phyloP scores from a whole-genome alignment of 805 yeast species.

The Cyberlindnera petersonii region DNA sequence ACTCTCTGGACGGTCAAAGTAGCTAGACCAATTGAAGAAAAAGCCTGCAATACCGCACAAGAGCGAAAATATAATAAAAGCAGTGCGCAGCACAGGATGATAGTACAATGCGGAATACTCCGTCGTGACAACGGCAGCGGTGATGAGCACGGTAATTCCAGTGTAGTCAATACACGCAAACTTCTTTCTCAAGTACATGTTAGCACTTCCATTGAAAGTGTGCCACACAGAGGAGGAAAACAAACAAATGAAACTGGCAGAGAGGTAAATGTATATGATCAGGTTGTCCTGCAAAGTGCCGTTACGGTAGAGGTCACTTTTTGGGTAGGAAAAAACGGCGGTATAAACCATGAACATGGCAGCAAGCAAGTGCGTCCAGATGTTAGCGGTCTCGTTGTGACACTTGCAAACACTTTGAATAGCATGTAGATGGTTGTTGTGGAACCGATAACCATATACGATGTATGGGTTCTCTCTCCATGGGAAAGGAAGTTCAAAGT shows the following conservation, averaged over 20 bases:
- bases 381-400: conserved; percentile 90
- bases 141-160: conserved; percentile 86
- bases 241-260: conserved; percentile 74
- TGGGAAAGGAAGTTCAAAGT: conserved; percentile 83
- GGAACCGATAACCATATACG: conserved; percentile 80
- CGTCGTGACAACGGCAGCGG: conserved; percentile 82
- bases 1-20: conserved; percentile 83
- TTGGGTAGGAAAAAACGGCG: conserved; percentile 59
- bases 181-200: conserved; percentile 54
- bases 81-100: conserved; percentile 43
- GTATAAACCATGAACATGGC: conserved; percentile 54
- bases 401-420: conserved; percentile 51
- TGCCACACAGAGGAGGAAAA: conserved; percentile 86
- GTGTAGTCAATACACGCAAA: conserved; percentile 95
- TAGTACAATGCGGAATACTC: conserved; percentile 76
- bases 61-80: conserved; percentile 58
- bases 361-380: conserved; percentile 89
- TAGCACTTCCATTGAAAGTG: conserved; percentile 77
- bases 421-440: conserved; percentile 57
- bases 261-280: conserved; percentile 59
- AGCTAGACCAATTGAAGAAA: conserved; percentile 85
- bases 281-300: conserved; percentile 40
- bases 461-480: conserved; percentile 93
- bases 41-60: conserved; percentile 71
- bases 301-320: conserved; percentile 44